Evolutionary conservation across 805 yeast genomes (phyloP), one percentile per base, ranked within the genome.

Genomic region (Myxozyma kluyveri): DNA sequence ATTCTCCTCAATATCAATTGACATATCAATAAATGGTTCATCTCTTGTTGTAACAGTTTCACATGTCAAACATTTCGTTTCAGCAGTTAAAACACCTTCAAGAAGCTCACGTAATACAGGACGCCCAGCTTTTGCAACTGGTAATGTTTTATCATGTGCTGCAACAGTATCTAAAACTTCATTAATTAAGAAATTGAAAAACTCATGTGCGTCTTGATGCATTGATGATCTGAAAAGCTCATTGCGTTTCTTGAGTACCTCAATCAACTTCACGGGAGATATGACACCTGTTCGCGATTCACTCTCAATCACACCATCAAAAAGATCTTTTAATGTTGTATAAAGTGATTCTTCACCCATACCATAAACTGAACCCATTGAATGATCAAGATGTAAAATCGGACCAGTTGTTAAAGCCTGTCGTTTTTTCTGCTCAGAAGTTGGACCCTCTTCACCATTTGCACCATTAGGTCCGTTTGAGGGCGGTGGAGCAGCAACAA

Each of bases 131-230:
- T 40, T 21, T 36, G 47, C 3, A 22, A 22, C 42, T 9, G 12
- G 32, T 10, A 31, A 22, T 40, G 52, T 47, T 47, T 44, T n/a
- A 45, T 57, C 55, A 49, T 68, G 64, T 3, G 26, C 51, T 41
- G 74, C 77, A 24, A 76, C 69, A 24, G 65, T 61, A 61, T 75
- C 69, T 45, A 86, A 72, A 17, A 85, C 75, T 57, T 86, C 89
- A 68, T 93, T 93, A 47, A 93, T 73, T 60, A 90, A 67, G 64
- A 86, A 90, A 67, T 90, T 91, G 65, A 90, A 76, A 68, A 93
- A 93, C 70, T 93, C 99, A 69, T 93, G 99, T 3, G 98, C 97
- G 73, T 93, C 99, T 66, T 93, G 99, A 67, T 93, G 99, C 96
- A 89, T 90, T 39, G 86, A 82, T 51, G 88, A 84, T 56, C 96